Conservation (phyloP, 768 basidiomycete species). For the Mycena crocata region DNA sequence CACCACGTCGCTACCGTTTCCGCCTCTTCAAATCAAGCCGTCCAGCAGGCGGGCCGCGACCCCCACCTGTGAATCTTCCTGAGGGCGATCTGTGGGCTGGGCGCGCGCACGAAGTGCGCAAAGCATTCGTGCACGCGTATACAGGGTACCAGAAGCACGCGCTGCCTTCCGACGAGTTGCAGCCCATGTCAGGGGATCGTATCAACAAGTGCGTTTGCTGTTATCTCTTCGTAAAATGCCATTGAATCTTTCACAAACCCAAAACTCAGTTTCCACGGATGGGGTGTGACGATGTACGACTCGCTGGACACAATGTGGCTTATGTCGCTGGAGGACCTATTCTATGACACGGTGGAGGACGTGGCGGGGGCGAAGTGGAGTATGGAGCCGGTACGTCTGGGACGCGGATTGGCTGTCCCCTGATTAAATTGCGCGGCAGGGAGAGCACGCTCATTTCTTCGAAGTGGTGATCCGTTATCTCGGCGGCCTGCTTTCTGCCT, state of each 20-base stretch:
- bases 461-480: conserved; percentile 39
- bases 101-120: conserved; percentile 65
- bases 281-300: conserved; percentile 81
- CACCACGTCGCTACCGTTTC: conserved; percentile 23
- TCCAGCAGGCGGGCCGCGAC: conserved; percentile 9
- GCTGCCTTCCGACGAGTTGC: conserved; percentile 67
- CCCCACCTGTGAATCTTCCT: conserved; percentile 11
- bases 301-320: conserved; percentile 87
- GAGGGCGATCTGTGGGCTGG: conserved; percentile 52
- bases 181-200: conserved; percentile 59
- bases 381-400: conserved; percentile 6
- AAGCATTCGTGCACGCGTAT: conserved; percentile 73
- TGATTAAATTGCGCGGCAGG: conserved; percentile 1
- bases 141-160: conserved; percentile 64
- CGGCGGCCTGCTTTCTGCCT: conserved; percentile 30
- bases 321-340: conserved; percentile 79
- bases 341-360: conserved; percentile 65
- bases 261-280: conserved; percentile 72
- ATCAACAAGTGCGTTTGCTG: conserved; percentile 63
- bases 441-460: conserved; percentile 25
- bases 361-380: conserved; percentile 43
- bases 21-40: conserved; percentile 23
- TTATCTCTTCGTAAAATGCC: background rate
- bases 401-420: background rate
- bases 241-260: conserved; percentile 4